These are phyloP conservation scores for Boletus sp. DNA, from an alignment of 768 basidiomycete genomes.

Conservation along the genomic window DNA sequence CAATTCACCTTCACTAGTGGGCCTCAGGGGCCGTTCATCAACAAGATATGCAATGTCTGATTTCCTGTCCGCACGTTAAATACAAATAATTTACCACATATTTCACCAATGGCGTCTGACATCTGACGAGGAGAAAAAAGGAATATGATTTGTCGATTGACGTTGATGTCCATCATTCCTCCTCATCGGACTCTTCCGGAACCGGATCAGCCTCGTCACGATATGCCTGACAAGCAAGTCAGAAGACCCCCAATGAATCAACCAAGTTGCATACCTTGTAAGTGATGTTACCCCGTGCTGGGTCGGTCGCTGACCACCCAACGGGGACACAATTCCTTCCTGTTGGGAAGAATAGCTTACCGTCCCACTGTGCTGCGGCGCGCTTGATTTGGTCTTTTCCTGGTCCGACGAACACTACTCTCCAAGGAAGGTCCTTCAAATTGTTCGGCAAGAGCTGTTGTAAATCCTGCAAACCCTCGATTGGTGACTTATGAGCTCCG, in stretches of 20 bases:
- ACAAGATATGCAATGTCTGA: no score
- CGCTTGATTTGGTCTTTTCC: rapidly evolving
- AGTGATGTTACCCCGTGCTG: not conserved
- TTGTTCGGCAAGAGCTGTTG: not conserved
- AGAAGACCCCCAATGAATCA: not conserved
- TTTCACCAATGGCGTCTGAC: no score
- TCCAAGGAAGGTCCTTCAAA: not conserved
- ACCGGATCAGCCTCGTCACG: not conserved
- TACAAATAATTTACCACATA: no score
- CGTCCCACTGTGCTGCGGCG: not conserved
- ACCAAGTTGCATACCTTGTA: not conserved
- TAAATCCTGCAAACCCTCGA: not conserved
- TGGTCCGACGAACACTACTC: not conserved
- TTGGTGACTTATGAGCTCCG: not conserved
- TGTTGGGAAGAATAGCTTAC: not conserved
- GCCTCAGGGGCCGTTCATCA: no score
- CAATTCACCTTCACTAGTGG: no score
- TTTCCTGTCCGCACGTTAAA: no score
- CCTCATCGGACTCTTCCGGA: no score
- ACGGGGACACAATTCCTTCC: rapidly evolving
- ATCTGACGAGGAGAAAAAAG: no score
- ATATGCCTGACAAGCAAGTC: not conserved
- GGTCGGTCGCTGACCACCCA: not conserved
- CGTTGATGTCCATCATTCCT: no score
- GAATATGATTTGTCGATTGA: no score